A percentile compares a stretch with the other conserved stretches of the same genome.
Conservation (phyloP, 495 filamentous ascomycete genomes). For the Aspergillus heteromorphus region DNA sequence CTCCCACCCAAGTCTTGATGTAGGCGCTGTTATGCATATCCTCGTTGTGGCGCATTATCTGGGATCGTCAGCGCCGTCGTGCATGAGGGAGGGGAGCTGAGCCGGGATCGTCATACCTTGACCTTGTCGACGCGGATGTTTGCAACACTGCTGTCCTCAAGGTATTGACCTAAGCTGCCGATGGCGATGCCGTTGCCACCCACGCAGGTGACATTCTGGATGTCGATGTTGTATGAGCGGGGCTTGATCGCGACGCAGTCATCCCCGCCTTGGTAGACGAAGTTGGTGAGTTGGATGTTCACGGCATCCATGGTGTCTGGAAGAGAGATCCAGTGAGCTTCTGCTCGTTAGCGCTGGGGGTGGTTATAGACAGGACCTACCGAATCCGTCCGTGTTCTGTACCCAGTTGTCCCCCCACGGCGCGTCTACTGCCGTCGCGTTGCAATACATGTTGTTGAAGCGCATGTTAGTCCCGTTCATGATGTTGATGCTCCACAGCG, state of each 20-base stretch:
- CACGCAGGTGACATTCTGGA: slow-evolving; percentile 48
- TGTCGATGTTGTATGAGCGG: slow-evolving; percentile 46
- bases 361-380: slow-evolving; percentile 11
- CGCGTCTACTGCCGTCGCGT: slow-evolving; percentile 45
- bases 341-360: no score
- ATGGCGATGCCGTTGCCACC: slow-evolving; percentile 55
- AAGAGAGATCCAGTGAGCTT: background rate
- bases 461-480: slow-evolving; percentile 55
- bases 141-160: slow-evolving; percentile 47
- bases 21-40: slow-evolving; percentile 49
- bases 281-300: slow-evolving; percentile 47
- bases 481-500: slow-evolving; percentile 51
- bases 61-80: background rate
- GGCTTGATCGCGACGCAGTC: slow-evolving; percentile 57
- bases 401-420: slow-evolving; percentile 52
- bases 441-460: slow-evolving; percentile 47
- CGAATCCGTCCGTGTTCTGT: slow-evolving; percentile 55
- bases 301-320: slow-evolving; percentile 51
- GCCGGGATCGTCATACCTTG: slow-evolving; percentile 13
- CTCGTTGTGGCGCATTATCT: slow-evolving; percentile 39
- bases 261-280: slow-evolving; percentile 55
- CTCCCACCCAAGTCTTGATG: slow-evolving; percentile 56
- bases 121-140: slow-evolving; percentile 45
- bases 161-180: slow-evolving; percentile 52
- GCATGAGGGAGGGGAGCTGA: background rate